Percentiles rank a stretch among this genome's conserved stretches.
Conservation (phyloP, 148 eudicot species). For the Rhododendron simsii region DNA sequence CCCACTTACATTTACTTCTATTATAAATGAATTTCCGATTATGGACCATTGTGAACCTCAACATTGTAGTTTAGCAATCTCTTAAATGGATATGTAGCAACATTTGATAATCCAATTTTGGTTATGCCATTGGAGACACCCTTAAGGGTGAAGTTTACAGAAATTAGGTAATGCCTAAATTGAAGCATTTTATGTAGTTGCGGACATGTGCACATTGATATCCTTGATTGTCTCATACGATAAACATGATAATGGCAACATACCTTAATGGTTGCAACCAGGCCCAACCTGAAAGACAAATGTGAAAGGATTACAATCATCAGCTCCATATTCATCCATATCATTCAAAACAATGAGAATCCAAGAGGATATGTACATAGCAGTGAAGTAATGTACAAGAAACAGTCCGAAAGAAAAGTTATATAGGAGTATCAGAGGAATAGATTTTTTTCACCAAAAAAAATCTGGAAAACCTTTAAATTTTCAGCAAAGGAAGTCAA, state of each 20-base stretch:
- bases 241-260: neutral
- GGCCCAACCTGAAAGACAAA: slow-evolving; percentile 67
- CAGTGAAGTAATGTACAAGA: no score
- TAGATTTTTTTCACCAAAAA: neutral
- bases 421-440: neutral
- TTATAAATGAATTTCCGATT: no score
- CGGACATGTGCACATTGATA: neutral
- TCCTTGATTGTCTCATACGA: neutral
- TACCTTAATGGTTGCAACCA: slow-evolving; percentile 89
- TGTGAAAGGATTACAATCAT: slow-evolving; percentile 5
- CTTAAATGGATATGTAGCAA: no score
- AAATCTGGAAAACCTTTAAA: neutral
- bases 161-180: neutral
- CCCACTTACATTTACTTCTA: no score
- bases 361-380: no score
- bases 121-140: no score
- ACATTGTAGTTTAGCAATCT: no score
- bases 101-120: no score
- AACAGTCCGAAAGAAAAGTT: neutral
- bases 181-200: neutral
- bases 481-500: neutral
- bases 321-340: neutral
- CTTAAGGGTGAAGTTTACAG: neutral
- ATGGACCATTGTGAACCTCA: no score
- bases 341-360: neutral